Conservation (phyloP, 2,329 filamentous ascomycete genomes). For the Colletotrichum gigasporum region DNA sequence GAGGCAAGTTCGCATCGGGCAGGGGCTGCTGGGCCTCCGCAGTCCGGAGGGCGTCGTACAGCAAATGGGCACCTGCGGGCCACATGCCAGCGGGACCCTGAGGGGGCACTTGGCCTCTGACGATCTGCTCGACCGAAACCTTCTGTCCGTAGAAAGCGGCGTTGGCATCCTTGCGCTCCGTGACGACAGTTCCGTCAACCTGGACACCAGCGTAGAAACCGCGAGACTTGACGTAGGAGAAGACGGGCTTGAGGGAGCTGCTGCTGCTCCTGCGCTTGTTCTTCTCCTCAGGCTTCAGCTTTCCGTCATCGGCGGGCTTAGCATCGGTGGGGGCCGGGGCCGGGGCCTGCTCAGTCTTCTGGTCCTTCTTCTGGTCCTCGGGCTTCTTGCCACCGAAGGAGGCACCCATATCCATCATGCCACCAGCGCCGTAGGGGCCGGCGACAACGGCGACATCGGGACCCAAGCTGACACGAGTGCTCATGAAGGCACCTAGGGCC, state of each 20-base stretch:
- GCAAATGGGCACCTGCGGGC: constrained; percentile 42
- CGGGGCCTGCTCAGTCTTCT: no score
- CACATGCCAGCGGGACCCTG: constrained; percentile 39
- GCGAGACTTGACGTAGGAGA: constrained; percentile 83
- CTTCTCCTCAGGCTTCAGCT: constrained; percentile 52
- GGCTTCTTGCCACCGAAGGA: constrained; percentile 32
- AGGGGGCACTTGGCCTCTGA: constrained; percentile 52
- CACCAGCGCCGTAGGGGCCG: constrained; percentile 75
- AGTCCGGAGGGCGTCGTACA: constrained; percentile 42
- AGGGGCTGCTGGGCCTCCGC: constrained; percentile 40
- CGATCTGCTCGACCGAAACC: constrained; percentile 56
- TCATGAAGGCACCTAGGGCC: constrained; percentile 81
- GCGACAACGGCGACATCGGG: constrained; percentile 82
- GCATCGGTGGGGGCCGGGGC: constrained; percentile 7
- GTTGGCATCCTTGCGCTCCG: constrained; percentile 89
- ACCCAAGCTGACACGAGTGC: constrained; percentile 78
- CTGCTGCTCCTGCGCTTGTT: constrained; percentile 31
- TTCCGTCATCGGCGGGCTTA: constrained; percentile 39
- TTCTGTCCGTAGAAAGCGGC: constrained; percentile 82
- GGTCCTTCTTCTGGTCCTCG: constrained; percentile 28
- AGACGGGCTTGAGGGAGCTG: constrained; percentile 52
- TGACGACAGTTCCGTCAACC: constrained; percentile 86
- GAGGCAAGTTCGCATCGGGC: constrained; percentile 30
- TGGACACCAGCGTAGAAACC: constrained; percentile 90
- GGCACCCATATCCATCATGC: constrained; percentile 70